A percentile compares a stretch with the other conserved stretches of the same genome.
Conservation (phyloP, 306 rosid species). For the Gleditsia sinensis region DNA sequence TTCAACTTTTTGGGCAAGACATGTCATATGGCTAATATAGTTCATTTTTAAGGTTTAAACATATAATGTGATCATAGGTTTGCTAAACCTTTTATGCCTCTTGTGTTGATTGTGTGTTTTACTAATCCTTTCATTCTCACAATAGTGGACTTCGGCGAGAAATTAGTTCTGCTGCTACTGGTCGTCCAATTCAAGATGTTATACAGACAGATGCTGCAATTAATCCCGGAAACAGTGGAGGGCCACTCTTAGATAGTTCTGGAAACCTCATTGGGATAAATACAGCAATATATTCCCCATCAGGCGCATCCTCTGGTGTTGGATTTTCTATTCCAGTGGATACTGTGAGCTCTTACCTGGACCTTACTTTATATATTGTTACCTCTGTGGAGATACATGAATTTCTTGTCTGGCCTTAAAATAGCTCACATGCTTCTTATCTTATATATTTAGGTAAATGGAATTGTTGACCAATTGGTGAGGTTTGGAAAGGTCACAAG, state of each 20-base stretch:
- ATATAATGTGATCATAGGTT: neutral
- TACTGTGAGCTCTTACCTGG: conserved; percentile 65
- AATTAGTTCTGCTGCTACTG: conserved; percentile 99
- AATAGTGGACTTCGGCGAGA: conserved; percentile 95
- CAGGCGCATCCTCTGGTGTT: conserved; percentile 98
- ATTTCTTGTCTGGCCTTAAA: neutral
- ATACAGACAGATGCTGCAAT: conserved; percentile 99
- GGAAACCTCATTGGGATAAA: conserved; percentile 96
- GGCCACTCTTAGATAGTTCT: conserved; percentile 96
- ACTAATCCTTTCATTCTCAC: conserved; percentile 29
- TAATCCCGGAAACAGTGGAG: conserved; percentile 99
- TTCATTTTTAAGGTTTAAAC: neutral
- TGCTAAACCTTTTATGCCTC: neutral
- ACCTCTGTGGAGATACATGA: conserved; percentile 5
- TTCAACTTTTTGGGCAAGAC: conserved; percentile 5
- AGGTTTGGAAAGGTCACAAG: conserved; percentile 95
- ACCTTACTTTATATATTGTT: neutral
- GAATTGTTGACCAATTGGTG: conserved; percentile 97
- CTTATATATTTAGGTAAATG: conserved; percentile 63
- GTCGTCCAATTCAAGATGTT: conserved; percentile 98
- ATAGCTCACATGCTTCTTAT: conserved; percentile 12
- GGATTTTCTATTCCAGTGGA: conserved; percentile 99
- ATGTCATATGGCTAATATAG: neutral
- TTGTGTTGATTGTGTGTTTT: conserved; percentile 9
- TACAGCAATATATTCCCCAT: conserved; percentile 96